Conservation (phyloP, 768 basidiomycete species). For the Dictyophora rubrovolvata region DNA sequence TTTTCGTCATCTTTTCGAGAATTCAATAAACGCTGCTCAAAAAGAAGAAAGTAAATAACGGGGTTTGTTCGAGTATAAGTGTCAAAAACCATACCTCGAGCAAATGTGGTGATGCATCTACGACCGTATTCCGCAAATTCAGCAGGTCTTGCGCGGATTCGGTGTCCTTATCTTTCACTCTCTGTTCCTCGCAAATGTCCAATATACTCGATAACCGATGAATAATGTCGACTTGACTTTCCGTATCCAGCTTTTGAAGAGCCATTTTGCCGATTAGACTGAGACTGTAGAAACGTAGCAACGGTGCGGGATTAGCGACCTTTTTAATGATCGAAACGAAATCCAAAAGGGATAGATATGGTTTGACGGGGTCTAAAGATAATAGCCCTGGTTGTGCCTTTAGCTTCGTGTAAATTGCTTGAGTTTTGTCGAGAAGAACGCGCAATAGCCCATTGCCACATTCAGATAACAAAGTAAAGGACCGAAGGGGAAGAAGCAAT, state of each 20-base stretch:
- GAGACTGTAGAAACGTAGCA: slow-evolving; percentile 43
- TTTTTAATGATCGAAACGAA: slow-evolving; percentile 32
- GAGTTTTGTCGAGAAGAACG: slow-evolving; percentile 28
- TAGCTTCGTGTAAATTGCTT: slow-evolving; percentile 21
- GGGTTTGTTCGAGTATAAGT: background rate
- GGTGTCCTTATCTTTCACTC: slow-evolving; percentile 17
- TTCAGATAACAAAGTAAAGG: slow-evolving; percentile 24
- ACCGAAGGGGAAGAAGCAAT: slow-evolving; percentile 40
- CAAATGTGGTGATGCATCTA: slow-evolving; percentile 39
- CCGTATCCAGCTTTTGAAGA: slow-evolving; percentile 33
- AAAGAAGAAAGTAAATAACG: background rate
- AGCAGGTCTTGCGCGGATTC: slow-evolving; percentile 21
- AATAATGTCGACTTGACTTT: slow-evolving; percentile 37
- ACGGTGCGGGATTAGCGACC: slow-evolving; percentile 31
- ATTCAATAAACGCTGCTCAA: slow-evolving; percentile 12
- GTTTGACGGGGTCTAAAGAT: slow-evolving; percentile 29
- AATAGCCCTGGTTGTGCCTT: background rate
- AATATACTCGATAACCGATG: slow-evolving; percentile 36
- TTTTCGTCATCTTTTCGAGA: slow-evolving; percentile 19
- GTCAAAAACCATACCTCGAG: slow-evolving; percentile 36
- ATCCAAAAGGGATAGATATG: slow-evolving; percentile 38
- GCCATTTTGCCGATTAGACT: slow-evolving; percentile 34
- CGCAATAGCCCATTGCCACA: slow-evolving; percentile 33
- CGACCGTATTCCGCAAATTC: slow-evolving; percentile 34
- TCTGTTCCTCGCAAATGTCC: slow-evolving; percentile 25